Evolutionary conservation across 2,329 filamentous ascomycete species (phyloP).

Genomic region (Biscogniauxia marginata): DNA sequence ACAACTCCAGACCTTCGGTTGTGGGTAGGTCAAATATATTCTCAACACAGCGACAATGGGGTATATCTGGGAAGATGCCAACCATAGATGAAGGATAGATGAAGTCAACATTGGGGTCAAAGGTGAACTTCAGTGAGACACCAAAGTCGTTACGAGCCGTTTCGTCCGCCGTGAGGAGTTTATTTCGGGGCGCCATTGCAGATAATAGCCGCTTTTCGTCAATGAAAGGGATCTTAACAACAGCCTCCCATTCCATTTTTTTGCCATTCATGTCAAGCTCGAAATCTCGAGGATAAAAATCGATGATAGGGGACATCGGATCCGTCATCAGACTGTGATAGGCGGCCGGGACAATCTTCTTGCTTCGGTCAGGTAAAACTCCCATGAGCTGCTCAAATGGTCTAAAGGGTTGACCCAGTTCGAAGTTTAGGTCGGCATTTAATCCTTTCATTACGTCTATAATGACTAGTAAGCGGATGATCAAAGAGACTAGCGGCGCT

Average conservation of each 20-base stretch:
- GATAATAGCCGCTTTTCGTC: slow-evolving; percentile 81
- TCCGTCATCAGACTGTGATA: slow-evolving; percentile 95
- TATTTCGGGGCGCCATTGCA: slow-evolving; percentile 84
- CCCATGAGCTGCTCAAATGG: slow-evolving; percentile 98
- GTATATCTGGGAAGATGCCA: slow-evolving; percentile 86
- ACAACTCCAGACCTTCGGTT: slow-evolving; percentile 84
- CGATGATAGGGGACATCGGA: slow-evolving; percentile 85
- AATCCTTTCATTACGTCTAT: slow-evolving; percentile 85
- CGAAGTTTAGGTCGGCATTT: slow-evolving; percentile 84
- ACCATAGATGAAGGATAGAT: slow-evolving; percentile 84
- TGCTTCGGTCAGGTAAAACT: slow-evolving; percentile 93
- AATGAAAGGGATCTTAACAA: slow-evolving; percentile 98
- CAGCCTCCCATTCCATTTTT: slow-evolving; percentile 99
- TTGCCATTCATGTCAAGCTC: slow-evolving; percentile 99
- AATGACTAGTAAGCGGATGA: slow-evolving; percentile 17
- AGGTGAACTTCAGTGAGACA: slow-evolving; percentile 89
- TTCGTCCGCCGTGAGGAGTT: slow-evolving; percentile 74
- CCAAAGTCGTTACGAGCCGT: slow-evolving; percentile 85
- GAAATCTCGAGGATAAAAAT: slow-evolving; percentile 97
- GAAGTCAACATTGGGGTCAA: slow-evolving; percentile 73
- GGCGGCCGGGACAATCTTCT: slow-evolving; percentile 84
- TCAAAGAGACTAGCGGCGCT: neutral
- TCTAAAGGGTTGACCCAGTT: slow-evolving; percentile 89
- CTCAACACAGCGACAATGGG: slow-evolving; percentile 85
- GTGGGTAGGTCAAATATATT: slow-evolving; percentile 95